phyloP scores from a whole-genome alignment of 352 stramenopile species.

The Pythium monospermum region DNA sequence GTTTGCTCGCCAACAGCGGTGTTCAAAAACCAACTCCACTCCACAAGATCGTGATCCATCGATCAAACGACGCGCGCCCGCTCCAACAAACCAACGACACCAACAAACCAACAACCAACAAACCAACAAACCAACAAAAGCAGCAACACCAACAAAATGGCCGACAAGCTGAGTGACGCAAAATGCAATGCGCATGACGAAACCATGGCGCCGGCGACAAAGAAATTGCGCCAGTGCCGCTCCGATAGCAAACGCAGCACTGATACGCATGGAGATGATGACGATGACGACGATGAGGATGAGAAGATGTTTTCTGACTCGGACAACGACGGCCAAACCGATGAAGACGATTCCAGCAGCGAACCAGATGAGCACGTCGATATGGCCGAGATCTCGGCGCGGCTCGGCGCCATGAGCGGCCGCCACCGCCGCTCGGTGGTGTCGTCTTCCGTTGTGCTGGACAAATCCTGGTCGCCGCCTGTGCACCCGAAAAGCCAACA shows the following conservation, averaged over 20 bases:
- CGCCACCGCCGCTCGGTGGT: conserved; percentile 49
- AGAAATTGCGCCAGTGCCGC: not conserved
- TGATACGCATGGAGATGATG: conserved; percentile 22
- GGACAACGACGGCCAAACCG: conserved; percentile 18
- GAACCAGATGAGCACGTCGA: conserved; percentile 35
- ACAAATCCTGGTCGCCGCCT: conserved; percentile 47
- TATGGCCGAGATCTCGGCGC: conserved; percentile 33
- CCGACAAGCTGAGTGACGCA: conserved; percentile 10
- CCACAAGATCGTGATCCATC: too few species aligned
- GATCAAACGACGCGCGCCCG: too few species aligned
- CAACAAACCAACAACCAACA: too few species aligned
- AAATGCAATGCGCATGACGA: not conserved
- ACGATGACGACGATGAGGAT: conserved; percentile 25
- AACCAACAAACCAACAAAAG: too few species aligned
- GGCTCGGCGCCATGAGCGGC: conserved; percentile 29
- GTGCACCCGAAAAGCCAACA: conserved; percentile 43
- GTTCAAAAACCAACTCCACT: too few species aligned
- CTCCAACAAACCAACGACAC: too few species aligned
- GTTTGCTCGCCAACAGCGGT: too few species aligned
- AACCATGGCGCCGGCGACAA: not conserved
- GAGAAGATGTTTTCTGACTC: conserved; percentile 10
- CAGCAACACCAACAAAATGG: conserved; percentile 9
- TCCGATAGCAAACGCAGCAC: conserved; percentile 26
- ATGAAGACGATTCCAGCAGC: conserved; percentile 23
- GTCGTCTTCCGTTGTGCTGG: conserved; percentile 46